phyloP scores from a whole-genome alignment of 345 rosid species.

The Nephelium lappaceum region DNA sequence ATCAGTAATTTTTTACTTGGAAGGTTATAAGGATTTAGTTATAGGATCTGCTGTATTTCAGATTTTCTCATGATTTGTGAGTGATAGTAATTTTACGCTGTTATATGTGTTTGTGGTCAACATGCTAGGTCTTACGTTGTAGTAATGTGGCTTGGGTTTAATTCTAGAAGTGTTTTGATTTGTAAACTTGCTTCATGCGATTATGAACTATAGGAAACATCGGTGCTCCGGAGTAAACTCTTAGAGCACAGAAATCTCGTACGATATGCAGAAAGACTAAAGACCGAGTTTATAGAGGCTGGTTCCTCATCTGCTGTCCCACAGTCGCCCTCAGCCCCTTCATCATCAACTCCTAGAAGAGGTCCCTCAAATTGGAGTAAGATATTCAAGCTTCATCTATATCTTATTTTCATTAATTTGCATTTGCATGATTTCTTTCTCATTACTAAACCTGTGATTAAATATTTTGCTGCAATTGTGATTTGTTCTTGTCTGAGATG shows the following conservation, averaged over 20 bases:
- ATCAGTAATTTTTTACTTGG: not conserved
- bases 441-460: not conserved
- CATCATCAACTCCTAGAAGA: slow-evolving; percentile 56
- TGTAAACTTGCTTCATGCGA: slow-evolving; percentile 14
- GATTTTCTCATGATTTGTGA: not conserved
- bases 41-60: not conserved
- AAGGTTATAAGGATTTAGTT: not conserved
- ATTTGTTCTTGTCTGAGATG: not conserved
- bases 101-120: not conserved
- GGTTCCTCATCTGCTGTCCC: slow-evolving; percentile 56
- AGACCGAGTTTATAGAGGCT: slow-evolving; percentile 57
- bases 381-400: slow-evolving; percentile 26
- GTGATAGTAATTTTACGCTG: not conserved
- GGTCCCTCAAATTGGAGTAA: slow-evolving; percentile 56
- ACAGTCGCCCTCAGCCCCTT: slow-evolving; percentile 44
- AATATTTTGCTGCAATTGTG: not conserved
- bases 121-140: not conserved
- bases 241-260: slow-evolving; percentile 63
- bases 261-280: slow-evolving; percentile 69
- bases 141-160: not conserved
- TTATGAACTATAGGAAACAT: slow-evolving; percentile 59
- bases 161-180: not conserved
- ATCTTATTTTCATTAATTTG: not conserved
- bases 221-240: slow-evolving; percentile 61
- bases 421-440: not conserved